These are phyloP conservation scores for Phaeophleospora eucalypticola DNA, from an alignment of 2,329 filamentous ascomycete genomes.

Conservation along the genomic window DNA sequence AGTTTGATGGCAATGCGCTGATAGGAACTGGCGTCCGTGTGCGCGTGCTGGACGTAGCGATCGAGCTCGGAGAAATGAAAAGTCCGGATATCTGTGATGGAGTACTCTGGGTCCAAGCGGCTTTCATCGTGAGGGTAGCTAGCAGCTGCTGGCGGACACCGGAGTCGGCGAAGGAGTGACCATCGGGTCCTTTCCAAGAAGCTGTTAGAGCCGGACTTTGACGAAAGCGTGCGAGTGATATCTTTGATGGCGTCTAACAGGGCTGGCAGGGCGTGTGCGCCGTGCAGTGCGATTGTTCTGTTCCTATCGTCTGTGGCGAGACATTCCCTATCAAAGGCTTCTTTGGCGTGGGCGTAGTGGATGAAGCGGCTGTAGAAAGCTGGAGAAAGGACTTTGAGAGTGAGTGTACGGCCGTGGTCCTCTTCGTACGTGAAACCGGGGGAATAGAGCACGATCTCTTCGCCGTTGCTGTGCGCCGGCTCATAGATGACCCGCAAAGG, in stretches of 20 bases:
- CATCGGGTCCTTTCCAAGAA: slow-evolving; percentile 33
- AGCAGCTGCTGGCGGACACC: slow-evolving; percentile 38
- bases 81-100: slow-evolving; percentile 34
- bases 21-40: slow-evolving; percentile 31
- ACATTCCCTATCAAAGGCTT: slow-evolving; percentile 59
- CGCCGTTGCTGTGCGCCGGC: slow-evolving; percentile 39
- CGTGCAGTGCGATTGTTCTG: slow-evolving; percentile 55
- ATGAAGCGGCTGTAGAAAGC: slow-evolving; percentile 64
- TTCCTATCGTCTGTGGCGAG: slow-evolving; percentile 50
- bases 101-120: slow-evolving; percentile 9
- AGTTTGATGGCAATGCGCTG: slow-evolving; percentile 37
- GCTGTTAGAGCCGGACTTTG: not conserved
- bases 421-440: slow-evolving; percentile 35
- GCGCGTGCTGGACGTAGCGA: slow-evolving; percentile 29
- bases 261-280: slow-evolving; percentile 49
- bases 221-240: not conserved
- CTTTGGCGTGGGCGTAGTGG: slow-evolving; percentile 58
- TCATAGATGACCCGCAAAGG: slow-evolving; percentile 52
- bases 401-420: slow-evolving; percentile 42
- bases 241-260: slow-evolving; percentile 35
- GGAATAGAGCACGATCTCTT: slow-evolving; percentile 31
- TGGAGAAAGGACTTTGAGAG: slow-evolving; percentile 59
- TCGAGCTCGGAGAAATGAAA: slow-evolving; percentile 40
- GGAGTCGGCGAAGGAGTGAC: slow-evolving; percentile 34
- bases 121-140: slow-evolving; percentile 33